Base-by-base conservation (phyloP, 208 protist species). In the Leishmania guyanensis region DNA sequence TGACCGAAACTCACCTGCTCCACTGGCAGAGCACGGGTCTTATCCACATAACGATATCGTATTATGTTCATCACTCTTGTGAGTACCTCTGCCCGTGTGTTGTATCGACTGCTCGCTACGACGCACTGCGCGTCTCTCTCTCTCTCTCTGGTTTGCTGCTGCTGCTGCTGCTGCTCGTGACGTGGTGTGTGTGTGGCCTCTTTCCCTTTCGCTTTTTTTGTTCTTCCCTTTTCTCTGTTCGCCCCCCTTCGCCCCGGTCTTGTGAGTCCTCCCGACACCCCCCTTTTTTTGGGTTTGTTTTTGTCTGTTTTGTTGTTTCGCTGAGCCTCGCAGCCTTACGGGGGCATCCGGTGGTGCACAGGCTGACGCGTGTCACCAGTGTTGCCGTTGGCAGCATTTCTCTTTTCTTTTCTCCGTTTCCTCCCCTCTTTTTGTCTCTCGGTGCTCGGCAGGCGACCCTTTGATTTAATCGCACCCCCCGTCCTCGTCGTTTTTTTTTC, bases 341-440 rank as follows among this genome's bases (percentile, higher is more conserved):
- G 43, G 43, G 43, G 43, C 43, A 46, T 46, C 43, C 43, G 43
- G 43, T 46, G 43, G 43, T 46, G 43, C 43, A 46, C 43, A 3
- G 43, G 43, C 43, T 46, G 43, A 46, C 43, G 43, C 43, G 43
- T 46, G n/a, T 26, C 14, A 75, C 46, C 6, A 75, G 71, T 29
- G 12, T 46, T 26, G 26, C 33, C 46, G n/a, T 46, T 26, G 14
- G 53, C 43, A 75, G 26, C 29, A 46, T 46, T 46, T 46, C 43
- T 46, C 43, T 65, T 1, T 65, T 51, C 50, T 68, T 5, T 36
- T 77, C 0, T 78, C 26, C 69, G 69, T 68, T 51, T 54, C 74
- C 64, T 58, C 58, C 16, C 33, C 62, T 77, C 26, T 64, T 82
- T 82, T 65, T 76, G 46, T 46, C 62, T 71, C 20, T 66, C 43